Conservation (phyloP, 2,329 filamentous ascomycete genomes). For the Myriangium duriaei region DNA sequence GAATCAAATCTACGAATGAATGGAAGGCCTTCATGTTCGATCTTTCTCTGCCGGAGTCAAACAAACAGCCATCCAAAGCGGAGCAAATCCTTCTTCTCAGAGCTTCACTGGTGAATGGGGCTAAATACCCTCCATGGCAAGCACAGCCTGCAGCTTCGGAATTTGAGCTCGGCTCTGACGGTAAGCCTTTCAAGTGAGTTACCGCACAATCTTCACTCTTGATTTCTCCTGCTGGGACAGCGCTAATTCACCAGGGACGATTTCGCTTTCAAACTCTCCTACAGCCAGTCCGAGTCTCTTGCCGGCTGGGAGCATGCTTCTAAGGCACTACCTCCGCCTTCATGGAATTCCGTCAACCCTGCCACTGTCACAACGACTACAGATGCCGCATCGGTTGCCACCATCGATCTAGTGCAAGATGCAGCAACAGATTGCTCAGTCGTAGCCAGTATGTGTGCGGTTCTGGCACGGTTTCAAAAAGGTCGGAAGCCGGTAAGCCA, state of each 20-base stretch:
- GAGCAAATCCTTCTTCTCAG: conserved; percentile 68
- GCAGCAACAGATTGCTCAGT: conserved; percentile 94
- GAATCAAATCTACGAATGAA: conserved; percentile 47
- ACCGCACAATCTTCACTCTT: no score
- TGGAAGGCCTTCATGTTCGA: conserved; percentile 16
- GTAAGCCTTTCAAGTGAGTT: conserved; percentile 50
- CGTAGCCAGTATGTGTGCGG: conserved; percentile 84
- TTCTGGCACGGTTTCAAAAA: conserved; percentile 55
- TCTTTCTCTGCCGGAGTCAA: conserved; percentile 38
- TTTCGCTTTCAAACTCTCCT: conserved; percentile 55
- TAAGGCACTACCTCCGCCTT: conserved; percentile 47
- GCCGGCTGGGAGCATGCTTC: conserved; percentile 67
- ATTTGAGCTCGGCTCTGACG: conserved; percentile 45
- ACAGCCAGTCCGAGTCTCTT: conserved; percentile 63
- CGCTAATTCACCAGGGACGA: background rate
- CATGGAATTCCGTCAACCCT: conserved; percentile 39
- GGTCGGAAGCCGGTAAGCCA: conserved; percentile 52
- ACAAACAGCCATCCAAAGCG: conserved; percentile 51
- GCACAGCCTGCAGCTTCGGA: conserved; percentile 45
- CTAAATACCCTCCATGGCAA: conserved; percentile 78
- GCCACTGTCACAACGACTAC: conserved; percentile 39
- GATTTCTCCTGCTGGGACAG: background rate
- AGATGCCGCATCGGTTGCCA: no score
- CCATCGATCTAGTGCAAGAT: conserved; percentile 83
- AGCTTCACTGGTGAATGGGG: conserved; percentile 69